These are phyloP conservation scores for Coemansia furcata DNA, from an alignment of 192 early-diverging fungal species.

Conservation along the genomic window DNA sequence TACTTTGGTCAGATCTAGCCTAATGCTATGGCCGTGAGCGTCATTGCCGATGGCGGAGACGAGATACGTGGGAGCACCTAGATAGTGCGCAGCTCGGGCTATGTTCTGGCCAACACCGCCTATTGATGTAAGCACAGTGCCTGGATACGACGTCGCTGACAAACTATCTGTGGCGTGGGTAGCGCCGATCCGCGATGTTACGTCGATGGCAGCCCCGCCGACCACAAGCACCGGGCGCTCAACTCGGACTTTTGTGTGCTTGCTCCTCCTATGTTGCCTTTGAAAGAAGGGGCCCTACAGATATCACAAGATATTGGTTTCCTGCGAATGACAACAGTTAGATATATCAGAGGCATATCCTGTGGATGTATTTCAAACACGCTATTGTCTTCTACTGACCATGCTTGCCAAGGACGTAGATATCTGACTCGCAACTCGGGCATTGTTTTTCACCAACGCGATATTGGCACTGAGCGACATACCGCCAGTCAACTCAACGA, in stretches of 20 bases:
- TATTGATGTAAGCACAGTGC: constrained; percentile 59
- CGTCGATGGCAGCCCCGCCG: constrained; percentile 86
- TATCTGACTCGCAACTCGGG: constrained; percentile 75
- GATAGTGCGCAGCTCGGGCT: constrained; percentile 70
- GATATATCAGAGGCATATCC: background rate
- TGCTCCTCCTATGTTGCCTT: background rate
- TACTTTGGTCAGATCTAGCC: constrained; percentile 51
- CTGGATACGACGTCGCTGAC: constrained; percentile 70
- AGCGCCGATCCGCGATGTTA: constrained; percentile 44
- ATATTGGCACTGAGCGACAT: constrained; percentile 69
- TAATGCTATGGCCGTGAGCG: constrained; percentile 56
- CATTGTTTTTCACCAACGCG: constrained; percentile 91
- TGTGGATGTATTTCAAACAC: background rate
- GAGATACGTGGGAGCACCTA: constrained; percentile 64
- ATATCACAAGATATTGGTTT: background rate
- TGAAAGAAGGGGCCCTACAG: background rate
- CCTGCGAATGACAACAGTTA: background rate
- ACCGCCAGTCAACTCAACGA: constrained; percentile 81
- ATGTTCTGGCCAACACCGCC: constrained; percentile 96
- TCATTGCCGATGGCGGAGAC: constrained; percentile 75
- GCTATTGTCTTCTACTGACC: constrained; percentile 8
- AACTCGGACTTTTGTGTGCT: background rate
- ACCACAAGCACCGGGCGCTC: constrained; percentile 68
- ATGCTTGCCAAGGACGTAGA: constrained; percentile 52
- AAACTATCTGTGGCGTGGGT: background rate